Base-by-base conservation (phyloP, 371 early-diverging fungal species). In the Dichotomocladium elegans region DNA sequence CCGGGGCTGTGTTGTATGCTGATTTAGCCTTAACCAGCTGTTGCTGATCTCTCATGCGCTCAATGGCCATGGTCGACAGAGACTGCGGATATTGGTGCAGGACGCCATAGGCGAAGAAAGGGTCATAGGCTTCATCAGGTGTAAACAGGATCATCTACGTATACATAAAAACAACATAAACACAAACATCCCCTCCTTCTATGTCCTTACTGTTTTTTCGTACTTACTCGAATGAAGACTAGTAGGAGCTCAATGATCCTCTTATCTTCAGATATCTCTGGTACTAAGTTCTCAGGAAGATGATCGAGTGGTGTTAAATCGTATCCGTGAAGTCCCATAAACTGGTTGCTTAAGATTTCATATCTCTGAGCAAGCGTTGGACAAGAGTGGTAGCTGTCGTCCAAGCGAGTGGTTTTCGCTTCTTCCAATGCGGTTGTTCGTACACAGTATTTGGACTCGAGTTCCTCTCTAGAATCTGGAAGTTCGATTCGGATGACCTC, bases 81-180 rank as follows among this genome's bases (percentile, higher is more conserved):
- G 35, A 24, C n/a, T 44, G 17, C 1, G 79, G 59, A 53, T 68
- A 79, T 6, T 25, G 34, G 27, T 59, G 42, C 6, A 83, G 30
- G 7, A 82, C 51, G 0, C 45, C 49, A 47, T 66, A 77, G 0
- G 70, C 69, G 44, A 69, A 70, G 12, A 72, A 60, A 6, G 81
- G 58, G 42, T 77, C 74, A 43, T 72, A 83, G 28, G 40, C 41
- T 43, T 77, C 74, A 17, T 61, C 53, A 5, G 85, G 83, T 0
- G 85, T 81, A 57, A 81, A 49, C 24, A 83, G 63, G 41, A 69
- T 63, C 79, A 82, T 81, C 77, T 82, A 56, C 14, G 27, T 14
- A 35, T 11, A 21, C 21, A 15, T 42, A 25, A 30, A 27, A 25
- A 22, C 33, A 35, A 37, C 21, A 37, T 9, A 37, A 17, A 12